Percentiles rank a stretch among this genome's conserved stretches.
Conservation (phyloP, 2,329 filamentous ascomycete genomes). For the Diaporthe longicolla region DNA sequence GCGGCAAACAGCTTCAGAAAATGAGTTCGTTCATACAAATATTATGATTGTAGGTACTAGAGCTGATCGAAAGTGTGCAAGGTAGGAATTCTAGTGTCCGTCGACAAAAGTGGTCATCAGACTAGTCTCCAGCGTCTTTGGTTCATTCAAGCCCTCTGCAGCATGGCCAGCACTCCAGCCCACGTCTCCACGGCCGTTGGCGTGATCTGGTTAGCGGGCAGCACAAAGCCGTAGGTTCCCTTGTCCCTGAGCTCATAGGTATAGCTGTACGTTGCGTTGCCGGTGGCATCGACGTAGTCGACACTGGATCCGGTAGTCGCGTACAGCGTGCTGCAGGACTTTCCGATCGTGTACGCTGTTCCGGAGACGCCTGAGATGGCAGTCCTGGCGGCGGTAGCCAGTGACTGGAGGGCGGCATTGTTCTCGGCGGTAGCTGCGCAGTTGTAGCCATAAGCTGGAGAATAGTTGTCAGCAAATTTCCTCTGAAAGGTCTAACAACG, state of each 20-base stretch:
- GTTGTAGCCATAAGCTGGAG: constrained; percentile 4
- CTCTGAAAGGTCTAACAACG: no score
- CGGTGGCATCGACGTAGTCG: constrained; percentile 49
- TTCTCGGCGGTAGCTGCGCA: neutral
- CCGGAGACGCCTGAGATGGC: constrained; percentile 53
- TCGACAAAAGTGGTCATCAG: no score
- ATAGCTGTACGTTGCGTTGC: constrained; percentile 54
- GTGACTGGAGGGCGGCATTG: constrained; percentile 4
- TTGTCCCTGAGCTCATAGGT: constrained; percentile 55
- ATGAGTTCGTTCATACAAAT: no score
- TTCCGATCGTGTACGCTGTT: constrained; percentile 55
- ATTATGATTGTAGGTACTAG: no score
- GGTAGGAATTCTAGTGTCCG: no score
- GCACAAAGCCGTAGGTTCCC: constrained; percentile 54
- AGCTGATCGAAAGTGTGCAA: no score
- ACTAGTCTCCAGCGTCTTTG: accelerated
- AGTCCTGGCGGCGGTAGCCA: constrained; percentile 8
- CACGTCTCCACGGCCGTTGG: constrained; percentile 55
- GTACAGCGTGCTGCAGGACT: constrained; percentile 56
- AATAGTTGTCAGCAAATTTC: no score
- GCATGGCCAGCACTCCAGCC: constrained; percentile 45
- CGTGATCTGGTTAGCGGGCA: constrained; percentile 55
- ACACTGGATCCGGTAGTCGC: constrained; percentile 51
- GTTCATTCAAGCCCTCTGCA: neutral
- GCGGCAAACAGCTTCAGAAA: no score